phyloP scores from a whole-genome alignment of 768 basidiomycete genomes.

The Mycena capillaripes region DNA sequence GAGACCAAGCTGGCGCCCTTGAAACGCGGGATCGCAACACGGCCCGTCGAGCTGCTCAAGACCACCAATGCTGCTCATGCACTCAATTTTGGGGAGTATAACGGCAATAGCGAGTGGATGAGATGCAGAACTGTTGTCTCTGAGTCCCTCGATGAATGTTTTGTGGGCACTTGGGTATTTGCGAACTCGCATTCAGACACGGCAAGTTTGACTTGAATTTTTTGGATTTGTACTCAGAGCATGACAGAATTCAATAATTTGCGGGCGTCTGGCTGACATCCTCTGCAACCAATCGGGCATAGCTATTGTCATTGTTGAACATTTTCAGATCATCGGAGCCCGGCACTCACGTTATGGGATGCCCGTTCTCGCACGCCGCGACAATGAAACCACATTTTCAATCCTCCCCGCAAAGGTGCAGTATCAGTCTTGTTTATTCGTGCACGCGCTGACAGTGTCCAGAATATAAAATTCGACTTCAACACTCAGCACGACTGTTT shows the following conservation, averaged over 20 bases:
- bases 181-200: neutral
- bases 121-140: no score
- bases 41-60: neutral
- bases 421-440: neutral
- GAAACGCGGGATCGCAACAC: neutral
- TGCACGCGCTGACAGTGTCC: neutral
- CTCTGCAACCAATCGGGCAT: no score
- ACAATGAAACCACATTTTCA: constrained; percentile 4
- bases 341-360: neutral
- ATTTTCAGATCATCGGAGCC: neutral
- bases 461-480: neutral
- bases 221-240: neutral
- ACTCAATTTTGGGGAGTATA: constrained; percentile 5
- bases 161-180: neutral
- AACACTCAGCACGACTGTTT: neutral
- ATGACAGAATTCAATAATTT: neutral
- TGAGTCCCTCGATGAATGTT: constrained; percentile 6
- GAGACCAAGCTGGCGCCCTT: neutral
- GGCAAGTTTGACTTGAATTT: neutral
- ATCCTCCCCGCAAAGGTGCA: constrained; percentile 5
- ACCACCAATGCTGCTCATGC: constrained; percentile 1
- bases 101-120: no score
- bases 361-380: neutral
- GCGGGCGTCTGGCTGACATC: neutral
- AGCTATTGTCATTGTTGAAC: neutral